Base-by-base conservation (phyloP, 2,329 filamentous ascomycete species). In the Aureobasidium sp. region DNA sequence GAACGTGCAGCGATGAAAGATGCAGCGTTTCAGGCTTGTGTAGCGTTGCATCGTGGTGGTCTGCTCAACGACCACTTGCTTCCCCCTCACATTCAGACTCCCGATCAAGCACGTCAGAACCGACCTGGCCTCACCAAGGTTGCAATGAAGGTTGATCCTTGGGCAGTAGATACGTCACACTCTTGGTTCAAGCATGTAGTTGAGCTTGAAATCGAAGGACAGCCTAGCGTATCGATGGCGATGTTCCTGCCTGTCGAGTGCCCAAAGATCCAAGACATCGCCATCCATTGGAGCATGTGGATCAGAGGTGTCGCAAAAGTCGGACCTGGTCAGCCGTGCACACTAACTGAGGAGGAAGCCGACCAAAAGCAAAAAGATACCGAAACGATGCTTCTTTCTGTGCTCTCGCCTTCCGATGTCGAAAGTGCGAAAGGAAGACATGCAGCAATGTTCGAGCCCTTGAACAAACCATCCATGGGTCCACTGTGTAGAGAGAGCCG, bases 11-110 rank as follows among this genome's bases (percentile, higher is more conserved):
- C 91, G 0, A 85, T 79, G 66, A 90, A 88, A 69, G 93, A 97
- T 72, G 90, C 88, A 0, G 88, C 90, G 0, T 94, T 96, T 64
- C 83, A 90, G 68, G 89, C 91, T 0, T 96, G 92, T 69, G 74
- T 83, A 24, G 79, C 78, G 5, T 78, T 97, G 0, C 85, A 93
- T 69, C 67, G 82, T 8, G 86, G 82, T 29, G 87, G 88, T 0
- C 76, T 97, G 5, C 74, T 97, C 1, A 91, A 90, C 64, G 83
- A 95, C 15, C 81, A 96, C 67, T 74, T 97, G 0, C 78, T 96
- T 44, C 93, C 93, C 5, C 69, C 74, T 9, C 60, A 44, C 5
- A 35, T 56, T 7, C 49, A 57, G 33, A 47, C 35, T 2, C n/a
- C 40, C 11, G 60, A 75, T 81, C 62, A 68, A 61, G 48, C 44